These are phyloP conservation scores for Umbelopsis ramanniana DNA, from an alignment of 192 early-diverging fungal genomes.

Conservation along the genomic window DNA sequence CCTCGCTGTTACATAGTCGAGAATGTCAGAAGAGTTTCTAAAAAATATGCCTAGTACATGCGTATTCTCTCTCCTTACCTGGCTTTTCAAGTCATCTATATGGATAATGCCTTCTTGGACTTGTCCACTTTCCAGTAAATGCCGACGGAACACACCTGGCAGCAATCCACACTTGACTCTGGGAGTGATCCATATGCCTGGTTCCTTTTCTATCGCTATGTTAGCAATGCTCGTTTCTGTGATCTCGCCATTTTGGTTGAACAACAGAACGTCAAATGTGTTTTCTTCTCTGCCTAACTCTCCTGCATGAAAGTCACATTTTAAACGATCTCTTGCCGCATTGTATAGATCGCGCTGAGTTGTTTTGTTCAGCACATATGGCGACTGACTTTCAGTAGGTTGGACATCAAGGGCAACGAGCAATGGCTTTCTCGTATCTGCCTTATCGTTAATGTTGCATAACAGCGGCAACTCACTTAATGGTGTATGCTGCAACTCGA, in stretches of 20 bases:
- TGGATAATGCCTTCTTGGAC: constrained; percentile 46
- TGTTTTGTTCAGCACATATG: constrained; percentile 58
- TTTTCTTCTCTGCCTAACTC: constrained; percentile 19
- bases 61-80: not conserved
- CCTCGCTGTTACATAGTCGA: not conserved
- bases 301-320: constrained; percentile 33
- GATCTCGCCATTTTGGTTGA: constrained; percentile 51
- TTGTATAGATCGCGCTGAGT: constrained; percentile 54
- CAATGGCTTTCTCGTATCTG: not conserved
- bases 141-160: constrained; percentile 47
- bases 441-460: not conserved
- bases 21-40: too few relatives aligned
- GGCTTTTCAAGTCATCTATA: constrained; percentile 41
- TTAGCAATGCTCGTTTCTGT: constrained; percentile 63
- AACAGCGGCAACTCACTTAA: not conserved
- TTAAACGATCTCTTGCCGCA: constrained; percentile 43
- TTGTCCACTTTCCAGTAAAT: constrained; percentile 43
- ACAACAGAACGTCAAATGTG: constrained; percentile 57
- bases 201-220: constrained; percentile 47
- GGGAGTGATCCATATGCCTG: constrained; percentile 55
- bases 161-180: constrained; percentile 45
- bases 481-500: constrained; percentile 3
- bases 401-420: constrained; percentile 47
- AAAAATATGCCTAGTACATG: too few relatives aligned
- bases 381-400: constrained; percentile 27